Percentiles rank a stretch among this genome's conserved stretches.
phyloP scores from a whole-genome alignment of 148 eudicot species.

The Rhododendron vialii region DNA sequence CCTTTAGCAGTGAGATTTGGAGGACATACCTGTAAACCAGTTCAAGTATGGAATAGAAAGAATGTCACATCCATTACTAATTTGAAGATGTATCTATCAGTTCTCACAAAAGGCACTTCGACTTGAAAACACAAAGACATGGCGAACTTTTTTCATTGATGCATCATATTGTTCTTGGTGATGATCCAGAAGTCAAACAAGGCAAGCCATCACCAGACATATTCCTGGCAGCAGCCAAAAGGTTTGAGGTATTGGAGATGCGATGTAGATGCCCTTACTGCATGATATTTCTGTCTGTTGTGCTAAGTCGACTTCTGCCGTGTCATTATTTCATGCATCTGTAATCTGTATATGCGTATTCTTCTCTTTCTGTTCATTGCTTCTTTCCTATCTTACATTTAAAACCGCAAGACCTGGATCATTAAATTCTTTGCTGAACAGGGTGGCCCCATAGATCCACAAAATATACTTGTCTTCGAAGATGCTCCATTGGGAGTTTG shows the following conservation, averaged over 20 bases:
- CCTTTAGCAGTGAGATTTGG: neutral
- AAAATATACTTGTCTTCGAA: slow-evolving; percentile 75
- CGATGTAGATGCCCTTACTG: neutral
- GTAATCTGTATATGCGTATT: neutral
- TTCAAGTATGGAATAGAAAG: slow-evolving; percentile 1
- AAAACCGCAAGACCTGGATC: neutral
- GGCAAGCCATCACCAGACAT: slow-evolving; percentile 96
- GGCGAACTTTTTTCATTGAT: slow-evolving; percentile 74
- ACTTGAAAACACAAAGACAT: slow-evolving; percentile 79
- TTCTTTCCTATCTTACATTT: neutral
- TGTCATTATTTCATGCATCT: neutral
- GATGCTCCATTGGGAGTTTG: slow-evolving; percentile 90
- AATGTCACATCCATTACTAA: slow-evolving; percentile 14
- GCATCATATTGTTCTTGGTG: slow-evolving; percentile 94
- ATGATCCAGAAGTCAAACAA: slow-evolving; percentile 95
- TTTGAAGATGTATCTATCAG: slow-evolving; percentile 28
- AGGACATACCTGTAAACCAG: neutral
- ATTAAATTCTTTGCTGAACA: slow-evolving; percentile 25
- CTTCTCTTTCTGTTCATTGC: neutral
- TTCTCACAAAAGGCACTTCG: slow-evolving; percentile 72
- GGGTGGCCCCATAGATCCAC: slow-evolving; percentile 76
- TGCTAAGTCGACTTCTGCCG: neutral
- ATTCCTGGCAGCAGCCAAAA: slow-evolving; percentile 78
- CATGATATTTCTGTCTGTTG: neutral
- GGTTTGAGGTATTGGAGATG: slow-evolving; percentile 68